Conservation (phyloP, 2,329 filamentous ascomycete genomes). For the Cercospora berteroae region DNA sequence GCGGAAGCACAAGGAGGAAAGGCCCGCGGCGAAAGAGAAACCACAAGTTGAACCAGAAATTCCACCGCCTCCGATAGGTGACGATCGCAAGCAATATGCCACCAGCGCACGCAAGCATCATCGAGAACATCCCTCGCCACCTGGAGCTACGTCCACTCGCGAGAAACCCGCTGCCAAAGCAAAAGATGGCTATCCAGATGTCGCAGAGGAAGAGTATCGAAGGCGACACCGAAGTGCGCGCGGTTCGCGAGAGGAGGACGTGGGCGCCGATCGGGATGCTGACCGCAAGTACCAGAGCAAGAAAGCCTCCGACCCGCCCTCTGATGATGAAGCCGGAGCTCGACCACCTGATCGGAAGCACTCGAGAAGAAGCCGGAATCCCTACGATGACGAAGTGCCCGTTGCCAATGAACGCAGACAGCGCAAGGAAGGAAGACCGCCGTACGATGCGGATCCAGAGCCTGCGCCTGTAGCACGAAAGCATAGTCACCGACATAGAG, state of each 20-base stretch:
- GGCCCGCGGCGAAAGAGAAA: conserved; percentile 17
- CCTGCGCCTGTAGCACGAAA: conserved; percentile 12
- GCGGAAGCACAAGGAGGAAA: conserved; percentile 17
- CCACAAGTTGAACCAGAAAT: conserved; percentile 19
- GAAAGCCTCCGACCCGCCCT: not conserved
- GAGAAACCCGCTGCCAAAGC: conserved; percentile 15
- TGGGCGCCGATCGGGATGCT: not conserved
- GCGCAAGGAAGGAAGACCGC: conserved; percentile 14
- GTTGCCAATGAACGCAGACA: conserved; percentile 15
- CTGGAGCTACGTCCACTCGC: conserved; percentile 16
- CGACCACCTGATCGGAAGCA: not conserved
- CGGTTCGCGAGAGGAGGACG: not conserved
- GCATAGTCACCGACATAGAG: conserved; percentile 13
- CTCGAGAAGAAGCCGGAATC: not conserved
- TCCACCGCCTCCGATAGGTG: conserved; percentile 28
- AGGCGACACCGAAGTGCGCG: conserved; percentile 10
- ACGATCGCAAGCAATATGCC: conserved; percentile 21
- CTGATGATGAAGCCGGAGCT: not conserved
- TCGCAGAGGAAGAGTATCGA: conserved; percentile 9
- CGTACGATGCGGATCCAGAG: conserved; percentile 19
- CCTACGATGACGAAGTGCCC: conserved; percentile 4
- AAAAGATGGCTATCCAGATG: conserved; percentile 1
- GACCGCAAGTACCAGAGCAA: conserved; percentile 3
- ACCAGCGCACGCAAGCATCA: conserved; percentile 8
- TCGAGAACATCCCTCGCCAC: conserved; percentile 12